Evolutionary conservation across 2,329 filamentous ascomycete genomes (phyloP), one percentile per base, ranked within the genome.

Genomic region (Calonectria honghensis): DNA sequence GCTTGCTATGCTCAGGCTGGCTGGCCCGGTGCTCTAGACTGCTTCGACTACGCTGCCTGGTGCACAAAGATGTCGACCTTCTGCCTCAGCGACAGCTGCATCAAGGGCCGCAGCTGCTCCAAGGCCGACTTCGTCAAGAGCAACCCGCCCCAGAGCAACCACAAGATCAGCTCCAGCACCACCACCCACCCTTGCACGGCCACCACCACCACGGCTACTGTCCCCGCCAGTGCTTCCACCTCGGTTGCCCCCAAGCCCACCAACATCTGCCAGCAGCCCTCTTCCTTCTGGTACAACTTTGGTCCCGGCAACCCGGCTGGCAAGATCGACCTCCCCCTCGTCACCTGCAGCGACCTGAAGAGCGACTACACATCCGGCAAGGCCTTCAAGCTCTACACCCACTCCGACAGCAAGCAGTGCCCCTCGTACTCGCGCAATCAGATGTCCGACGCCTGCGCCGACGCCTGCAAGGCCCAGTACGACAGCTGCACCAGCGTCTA

Each of bases 201-300:
- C 16, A 81, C 81, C 10, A 81, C 82, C 18, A 77, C 80, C 32
- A 80, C 81, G 4, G 80, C 81, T 57, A 83, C 82, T 20, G 79
- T 83, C 24, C 79, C 82, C 57, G 82, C 82, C 57, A 82, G 80
- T 4, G 78, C 83, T 10, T 78, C 81, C 2, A 80, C 83, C 14
- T 83, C 84, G 52, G 85, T 87, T 68, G 84, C 87, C 68, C 88
- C 89, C 2, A 82, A 87, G 41, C 86, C 88, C 1, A 89, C 88
- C 71, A 88, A 88, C 77, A 87, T 91, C 79, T 91, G 90, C 86
- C 84, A 81, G 45, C 89, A 91, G 82, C 87, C 90, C n/a, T 82
- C 84, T 68, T 89, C 85, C 84, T 89, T 90, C 78, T 89, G 89
- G 81, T 90, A 89, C 78, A 92, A 91, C 68, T 96, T 96, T 81